Percentiles rank a stretch among this genome's conserved stretches.
Evolutionary conservation across 2,329 filamentous ascomycete species (phyloP).

Genomic region (Aspergillus pseudotamarii): DNA sequence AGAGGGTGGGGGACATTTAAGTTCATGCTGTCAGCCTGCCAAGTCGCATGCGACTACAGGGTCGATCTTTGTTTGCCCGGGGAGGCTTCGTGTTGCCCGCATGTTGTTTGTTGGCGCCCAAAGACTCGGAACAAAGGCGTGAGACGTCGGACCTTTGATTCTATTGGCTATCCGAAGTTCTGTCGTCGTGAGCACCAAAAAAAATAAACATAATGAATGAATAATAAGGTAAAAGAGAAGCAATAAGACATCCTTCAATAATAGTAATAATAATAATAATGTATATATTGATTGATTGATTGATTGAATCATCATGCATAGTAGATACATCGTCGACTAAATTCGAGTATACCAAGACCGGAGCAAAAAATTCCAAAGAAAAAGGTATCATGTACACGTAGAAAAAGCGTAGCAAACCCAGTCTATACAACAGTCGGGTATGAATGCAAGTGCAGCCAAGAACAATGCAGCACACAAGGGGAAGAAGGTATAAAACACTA

Average conservation of each 20-base stretch:
- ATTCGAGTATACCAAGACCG: constrained; percentile 9
- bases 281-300: neutral
- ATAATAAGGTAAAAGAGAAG: neutral
- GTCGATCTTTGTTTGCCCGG: neutral
- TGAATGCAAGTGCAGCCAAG: constrained; percentile 25
- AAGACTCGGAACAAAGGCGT: neutral
- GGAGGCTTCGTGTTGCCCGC: constrained; percentile 1
- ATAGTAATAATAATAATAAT: neutral
- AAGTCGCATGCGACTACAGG: neutral
- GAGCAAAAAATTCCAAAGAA: constrained; percentile 16
- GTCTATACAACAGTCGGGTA: constrained; percentile 32
- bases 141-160: neutral
- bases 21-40: neutral
- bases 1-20: neutral
- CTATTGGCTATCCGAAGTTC: neutral
- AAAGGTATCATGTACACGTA: constrained; percentile 41
- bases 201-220: neutral
- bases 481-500: constrained; percentile 22
- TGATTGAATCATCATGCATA: constrained; percentile 6
- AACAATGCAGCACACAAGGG: constrained; percentile 14
- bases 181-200: neutral
- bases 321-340: constrained; percentile 13
- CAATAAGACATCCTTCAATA: neutral
- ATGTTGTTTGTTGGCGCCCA: neutral
- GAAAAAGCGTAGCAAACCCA: constrained; percentile 20